Percentiles rank a stretch among this genome's conserved stretches.
Evolutionary conservation across 1,284 basidiomycete species (phyloP).

Genomic region (Ganoderma lucidum): DNA sequence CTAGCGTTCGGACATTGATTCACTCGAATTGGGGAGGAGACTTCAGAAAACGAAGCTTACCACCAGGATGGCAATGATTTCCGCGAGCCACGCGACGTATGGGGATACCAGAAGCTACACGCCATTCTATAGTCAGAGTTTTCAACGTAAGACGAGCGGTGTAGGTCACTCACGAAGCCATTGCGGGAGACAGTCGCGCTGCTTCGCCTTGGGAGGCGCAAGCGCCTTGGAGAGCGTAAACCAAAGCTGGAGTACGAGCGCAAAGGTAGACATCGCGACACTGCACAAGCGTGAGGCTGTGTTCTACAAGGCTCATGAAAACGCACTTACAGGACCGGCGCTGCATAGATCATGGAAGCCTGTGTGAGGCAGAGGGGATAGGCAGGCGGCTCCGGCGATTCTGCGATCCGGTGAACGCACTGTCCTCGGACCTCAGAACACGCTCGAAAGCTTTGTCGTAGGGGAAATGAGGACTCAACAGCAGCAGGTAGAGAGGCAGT

Average conservation of each 20-base stretch:
- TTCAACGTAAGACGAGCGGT: neutral
- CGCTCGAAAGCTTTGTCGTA: neutral
- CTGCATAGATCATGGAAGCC: slow-evolving; percentile 43
- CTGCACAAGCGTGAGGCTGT: slow-evolving; percentile 8
- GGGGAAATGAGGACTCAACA: slow-evolving; percentile 30
- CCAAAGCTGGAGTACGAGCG: slow-evolving; percentile 33
- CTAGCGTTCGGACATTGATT: slow-evolving; percentile 2
- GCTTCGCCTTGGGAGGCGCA: slow-evolving; percentile 18
- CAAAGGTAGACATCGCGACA: slow-evolving; percentile 33
- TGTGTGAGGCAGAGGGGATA: slow-evolving; percentile 42
- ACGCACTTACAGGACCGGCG: slow-evolving; percentile 42
- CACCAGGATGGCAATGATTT: slow-evolving; percentile 28
- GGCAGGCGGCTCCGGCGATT: slow-evolving; percentile 23
- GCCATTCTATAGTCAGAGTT: neutral
- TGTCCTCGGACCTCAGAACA: neutral
- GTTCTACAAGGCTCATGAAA: no score
- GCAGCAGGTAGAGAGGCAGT: slow-evolving; percentile 44
- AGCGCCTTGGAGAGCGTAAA: slow-evolving; percentile 29
- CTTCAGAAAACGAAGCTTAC: slow-evolving; percentile 17
- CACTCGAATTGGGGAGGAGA: neutral
- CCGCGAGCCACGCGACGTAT: slow-evolving; percentile 29
- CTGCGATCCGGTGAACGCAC: slow-evolving; percentile 32
- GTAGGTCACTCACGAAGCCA: slow-evolving; percentile 18
- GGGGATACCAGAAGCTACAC: neutral
- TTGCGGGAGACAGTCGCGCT: slow-evolving; percentile 18